Base-by-base conservation (phyloP, 1,284 basidiomycete genomes). In the Megacollybia platyphylla region DNA sequence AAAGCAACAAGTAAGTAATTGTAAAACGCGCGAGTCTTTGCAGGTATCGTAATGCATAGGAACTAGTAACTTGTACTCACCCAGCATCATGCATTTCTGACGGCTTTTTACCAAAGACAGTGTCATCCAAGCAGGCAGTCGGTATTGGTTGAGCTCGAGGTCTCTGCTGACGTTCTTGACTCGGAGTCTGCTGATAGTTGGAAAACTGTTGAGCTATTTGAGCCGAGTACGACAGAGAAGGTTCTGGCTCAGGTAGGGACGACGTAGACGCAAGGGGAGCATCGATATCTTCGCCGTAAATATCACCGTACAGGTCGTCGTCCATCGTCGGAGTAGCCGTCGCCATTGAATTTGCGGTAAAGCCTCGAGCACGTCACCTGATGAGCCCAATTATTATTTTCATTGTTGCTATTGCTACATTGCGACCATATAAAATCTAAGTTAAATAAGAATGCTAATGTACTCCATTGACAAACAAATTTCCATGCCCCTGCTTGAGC, bases 51-150 rank as follows among this genome's bases (percentile, higher is more conserved):
- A 40, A 46, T 42, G 41, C 15, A 34, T 31, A 11, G 31, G 4
- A 3, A 40, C 29, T 15, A 7, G 10, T 5, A 34, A 5, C 36
- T 10, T 49, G 44, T 42, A 29, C 87, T 86, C 75, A 90, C 89
- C 88, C 88, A 77, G 87, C 84, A 58, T 91, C 89, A 52, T 87
- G 87, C 87, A 89, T 89, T 59, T 92, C 88, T 42, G 82, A 85
- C 2, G 87, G 87, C 52, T 83, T 73, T 49, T 78, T 72, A 28
- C 67, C 66, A 51, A 66, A 68, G 1, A 67, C 57, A 39, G 65
- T 62, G 32, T 67, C 68, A 40, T 24, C 20, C 20, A 5, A 24
- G 5, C 20, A 24, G 2, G 20, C 5, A 24, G 20, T 24, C 20
- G 31, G 31, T 34, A 34, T 34, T 34, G 11, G 31, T 34, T 34